phyloP scores from a whole-genome alignment of 352 stramenopile genomes.

The Pythium myriotylum region DNA sequence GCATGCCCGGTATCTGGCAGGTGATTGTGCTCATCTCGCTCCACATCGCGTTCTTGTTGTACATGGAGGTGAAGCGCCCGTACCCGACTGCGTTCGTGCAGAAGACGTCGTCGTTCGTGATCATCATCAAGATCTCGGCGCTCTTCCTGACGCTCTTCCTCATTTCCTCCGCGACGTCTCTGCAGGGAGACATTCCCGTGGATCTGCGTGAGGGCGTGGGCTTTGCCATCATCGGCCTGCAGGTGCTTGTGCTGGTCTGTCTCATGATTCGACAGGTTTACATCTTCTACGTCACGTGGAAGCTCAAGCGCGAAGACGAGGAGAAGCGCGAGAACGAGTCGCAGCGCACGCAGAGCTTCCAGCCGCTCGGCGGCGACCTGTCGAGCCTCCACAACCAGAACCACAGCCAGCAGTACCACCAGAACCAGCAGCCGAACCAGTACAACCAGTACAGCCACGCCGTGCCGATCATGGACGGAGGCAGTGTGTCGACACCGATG shows the following conservation, averaged over 20 bases:
- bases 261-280: conserved; percentile 85
- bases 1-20: conserved; percentile 73
- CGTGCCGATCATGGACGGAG: conserved; percentile 26
- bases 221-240: conserved; percentile 80
- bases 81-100: conserved; percentile 84
- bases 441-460: conserved; percentile 16
- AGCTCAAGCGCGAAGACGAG: conserved; percentile 46
- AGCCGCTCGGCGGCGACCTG: conserved; percentile 25
- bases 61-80: conserved; percentile 83
- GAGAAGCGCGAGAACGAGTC: conserved; percentile 26
- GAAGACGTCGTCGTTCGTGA: conserved; percentile 86
- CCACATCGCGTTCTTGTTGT: conserved; percentile 81
- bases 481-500: conserved; percentile 24
- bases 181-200: conserved; percentile 68
- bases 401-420: conserved; percentile 11
- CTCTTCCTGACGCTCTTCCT: conserved; percentile 85
- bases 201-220: conserved; percentile 74
- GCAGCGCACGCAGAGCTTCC: conserved; percentile 18
- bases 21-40: conserved; percentile 74
- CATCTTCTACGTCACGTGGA: conserved; percentile 89
- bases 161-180: conserved; percentile 66
- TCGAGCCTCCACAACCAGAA: conserved; percentile 21
- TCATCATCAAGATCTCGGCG: conserved; percentile 89
- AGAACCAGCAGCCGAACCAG: conserved; percentile 22
- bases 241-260: conserved; percentile 79